phyloP scores from a whole-genome alignment of 352 stramenopile species.

The Globisporangium cystogenes region DNA sequence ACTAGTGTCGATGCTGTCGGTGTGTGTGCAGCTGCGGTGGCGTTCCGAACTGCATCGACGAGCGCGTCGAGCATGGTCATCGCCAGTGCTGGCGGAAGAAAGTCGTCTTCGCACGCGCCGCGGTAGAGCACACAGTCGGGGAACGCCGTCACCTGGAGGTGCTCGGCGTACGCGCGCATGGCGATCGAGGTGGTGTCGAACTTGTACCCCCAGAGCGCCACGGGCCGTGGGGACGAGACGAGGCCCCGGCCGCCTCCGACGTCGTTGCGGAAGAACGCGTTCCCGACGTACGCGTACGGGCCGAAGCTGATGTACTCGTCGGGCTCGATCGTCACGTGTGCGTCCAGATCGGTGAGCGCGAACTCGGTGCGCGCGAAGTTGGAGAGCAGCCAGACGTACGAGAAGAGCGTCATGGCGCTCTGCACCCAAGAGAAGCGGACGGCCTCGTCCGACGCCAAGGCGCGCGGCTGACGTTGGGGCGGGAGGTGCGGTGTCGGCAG shows the following conservation, averaged over 20 bases:
- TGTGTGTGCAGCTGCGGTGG: background rate
- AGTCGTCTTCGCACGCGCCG: background rate
- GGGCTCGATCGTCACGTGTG: constrained; percentile 2
- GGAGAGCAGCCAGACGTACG: constrained; percentile 11
- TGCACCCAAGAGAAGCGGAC: constrained; percentile 6
- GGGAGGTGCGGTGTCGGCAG: background rate
- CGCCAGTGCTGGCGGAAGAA: background rate
- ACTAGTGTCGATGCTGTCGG: background rate
- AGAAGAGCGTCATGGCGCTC: background rate
- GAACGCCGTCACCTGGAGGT: constrained; percentile 3
- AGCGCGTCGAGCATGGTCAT: constrained; percentile 11
- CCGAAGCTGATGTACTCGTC: constrained; percentile 11
- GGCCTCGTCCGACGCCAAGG: background rate
- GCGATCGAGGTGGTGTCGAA: constrained; percentile 13
- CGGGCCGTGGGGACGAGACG: background rate
- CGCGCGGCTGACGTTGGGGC: background rate
- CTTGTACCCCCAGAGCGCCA: constrained; percentile 14
- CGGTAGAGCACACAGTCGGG: constrained; percentile 11
- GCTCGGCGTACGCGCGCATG: constrained; percentile 8
- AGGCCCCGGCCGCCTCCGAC: background rate
- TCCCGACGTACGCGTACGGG: constrained; percentile 8
- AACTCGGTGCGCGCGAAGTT: constrained; percentile 11
- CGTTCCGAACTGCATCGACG: background rate
- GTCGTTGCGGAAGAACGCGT: constrained; percentile 4
- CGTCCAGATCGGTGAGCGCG: constrained; percentile 1